Percentiles rank a stretch among this genome's conserved stretches.
phyloP scores from a whole-genome alignment of 345 rosid species.

The Dovyalis caffra region DNA sequence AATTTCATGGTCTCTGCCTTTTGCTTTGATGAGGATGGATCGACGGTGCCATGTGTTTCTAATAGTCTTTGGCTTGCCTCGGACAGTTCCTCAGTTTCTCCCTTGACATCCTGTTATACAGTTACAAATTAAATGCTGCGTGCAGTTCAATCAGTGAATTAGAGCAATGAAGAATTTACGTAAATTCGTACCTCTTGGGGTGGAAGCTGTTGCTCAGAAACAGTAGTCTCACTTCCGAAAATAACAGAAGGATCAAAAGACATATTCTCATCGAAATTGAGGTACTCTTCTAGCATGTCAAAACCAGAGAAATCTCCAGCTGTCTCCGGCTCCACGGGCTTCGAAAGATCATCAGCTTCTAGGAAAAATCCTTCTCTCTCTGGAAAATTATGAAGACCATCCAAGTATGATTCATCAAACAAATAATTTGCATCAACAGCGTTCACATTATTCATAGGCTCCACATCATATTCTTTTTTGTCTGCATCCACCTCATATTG shows the following conservation, averaged over 20 bases:
- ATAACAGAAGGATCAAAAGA: conserved; percentile 57
- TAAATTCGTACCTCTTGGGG: conserved; percentile 38
- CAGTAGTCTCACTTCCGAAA: conserved; percentile 29
- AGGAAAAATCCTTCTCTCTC: conserved; percentile 50
- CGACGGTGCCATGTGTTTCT: conserved; percentile 31
- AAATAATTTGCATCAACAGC: conserved; percentile 34
- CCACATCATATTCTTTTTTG: conserved; percentile 41
- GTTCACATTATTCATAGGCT: conserved; percentile 37
- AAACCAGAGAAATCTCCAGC: conserved; percentile 34
- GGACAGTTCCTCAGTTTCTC: conserved; percentile 38
- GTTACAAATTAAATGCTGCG: conserved; percentile 14
- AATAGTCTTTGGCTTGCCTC: conserved; percentile 30
- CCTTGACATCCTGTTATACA: conserved; percentile 39
- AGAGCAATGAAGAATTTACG: neutral
- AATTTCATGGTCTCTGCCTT: conserved; percentile 39
- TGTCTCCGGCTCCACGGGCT: conserved; percentile 37
- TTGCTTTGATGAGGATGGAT: conserved; percentile 60
- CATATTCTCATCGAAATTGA: conserved; percentile 53
- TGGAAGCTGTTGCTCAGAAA: conserved; percentile 26
- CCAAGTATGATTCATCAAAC: conserved; percentile 46
- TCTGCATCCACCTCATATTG: conserved; percentile 38
- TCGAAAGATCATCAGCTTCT: conserved; percentile 69
- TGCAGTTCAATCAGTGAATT: neutral
- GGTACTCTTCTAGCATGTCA: conserved; percentile 62
- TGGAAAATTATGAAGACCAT: conserved; percentile 37